A percentile compares a stretch with the other conserved stretches of the same genome.
Evolutionary conservation across 495 filamentous ascomycete species (phyloP).

Genomic region (Penicillium goetzii): DNA sequence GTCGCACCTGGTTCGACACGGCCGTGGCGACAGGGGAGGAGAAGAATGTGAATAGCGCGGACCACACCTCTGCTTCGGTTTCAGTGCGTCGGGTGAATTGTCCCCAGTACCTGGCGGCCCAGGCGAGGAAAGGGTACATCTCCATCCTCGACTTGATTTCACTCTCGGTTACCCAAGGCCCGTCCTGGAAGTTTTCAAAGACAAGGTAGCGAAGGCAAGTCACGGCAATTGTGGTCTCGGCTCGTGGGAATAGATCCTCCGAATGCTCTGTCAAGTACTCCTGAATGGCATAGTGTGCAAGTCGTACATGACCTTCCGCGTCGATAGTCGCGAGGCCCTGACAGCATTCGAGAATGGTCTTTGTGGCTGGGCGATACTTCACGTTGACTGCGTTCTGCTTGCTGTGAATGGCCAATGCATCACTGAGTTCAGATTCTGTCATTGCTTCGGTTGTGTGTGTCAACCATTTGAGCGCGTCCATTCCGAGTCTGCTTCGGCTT

Average conservation of each 20-base stretch:
- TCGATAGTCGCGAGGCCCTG: neutral
- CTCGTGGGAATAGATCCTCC: neutral
- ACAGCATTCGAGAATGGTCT: constrained; percentile 4
- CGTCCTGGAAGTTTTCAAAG: neutral
- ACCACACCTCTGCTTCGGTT: neutral
- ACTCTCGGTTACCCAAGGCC: neutral
- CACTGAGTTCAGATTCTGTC: neutral
- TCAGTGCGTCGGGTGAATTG: neutral
- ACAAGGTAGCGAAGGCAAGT: constrained; percentile 5
- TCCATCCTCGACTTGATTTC: neutral
- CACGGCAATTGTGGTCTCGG: neutral
- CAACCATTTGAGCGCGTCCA: neutral
- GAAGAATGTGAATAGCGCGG: neutral
- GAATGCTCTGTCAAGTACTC: constrained; percentile 3
- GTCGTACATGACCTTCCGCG: neutral
- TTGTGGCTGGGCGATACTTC: constrained; percentile 3
- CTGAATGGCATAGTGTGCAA: constrained; percentile 2
- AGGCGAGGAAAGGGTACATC: neutral
- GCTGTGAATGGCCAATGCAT: neutral
- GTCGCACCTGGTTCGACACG: neutral
- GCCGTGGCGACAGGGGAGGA: neutral
- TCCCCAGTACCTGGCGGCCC: constrained; percentile 2
- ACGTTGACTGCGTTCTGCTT: neutral
- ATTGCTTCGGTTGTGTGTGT: neutral
- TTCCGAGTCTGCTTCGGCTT: constrained; percentile 1